A percentile compares a stretch with the other conserved stretches of the same genome.
These are phyloP conservation scores for Colletotrichum eleusines DNA, from an alignment of 2,329 filamentous ascomycete genomes.

Conservation along the genomic window DNA sequence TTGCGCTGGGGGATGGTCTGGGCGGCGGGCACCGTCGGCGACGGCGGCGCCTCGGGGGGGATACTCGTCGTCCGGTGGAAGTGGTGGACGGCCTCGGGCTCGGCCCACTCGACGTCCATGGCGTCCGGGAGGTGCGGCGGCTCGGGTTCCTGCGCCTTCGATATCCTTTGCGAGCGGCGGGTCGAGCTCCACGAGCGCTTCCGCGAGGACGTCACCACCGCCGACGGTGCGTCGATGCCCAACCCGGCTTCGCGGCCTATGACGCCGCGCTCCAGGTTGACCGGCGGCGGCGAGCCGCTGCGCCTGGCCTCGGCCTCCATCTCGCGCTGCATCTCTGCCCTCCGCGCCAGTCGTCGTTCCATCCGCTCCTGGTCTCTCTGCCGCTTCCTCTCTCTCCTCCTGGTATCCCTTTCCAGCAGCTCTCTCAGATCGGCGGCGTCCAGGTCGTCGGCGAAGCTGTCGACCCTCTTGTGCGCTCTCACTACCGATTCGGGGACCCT, in stretches of 20 bases:
- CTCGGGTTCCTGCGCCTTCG: conserved; percentile 33
- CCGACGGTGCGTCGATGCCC: conserved; percentile 65
- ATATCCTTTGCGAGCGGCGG: conserved; percentile 49
- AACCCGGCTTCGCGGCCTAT: conserved; percentile 70
- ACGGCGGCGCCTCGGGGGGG: conserved; percentile 49
- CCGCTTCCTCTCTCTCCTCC: conserved; percentile 81
- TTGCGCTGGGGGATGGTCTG: conserved; percentile 19
- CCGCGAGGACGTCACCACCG: conserved; percentile 68
- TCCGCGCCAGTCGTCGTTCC: conserved; percentile 72
- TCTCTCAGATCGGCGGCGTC: conserved; percentile 87
- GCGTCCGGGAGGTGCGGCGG: conserved; percentile 35
- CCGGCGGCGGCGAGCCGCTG: conserved; percentile 63
- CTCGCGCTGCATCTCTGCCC: conserved; percentile 74
- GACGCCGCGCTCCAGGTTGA: conserved; percentile 71
- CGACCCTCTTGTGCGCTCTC: conserved; percentile 71
- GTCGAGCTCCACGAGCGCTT: conserved; percentile 57
- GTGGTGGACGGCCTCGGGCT: conserved; percentile 46
- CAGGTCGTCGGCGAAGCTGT: conserved; percentile 85
- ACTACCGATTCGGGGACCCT: conserved; percentile 69
- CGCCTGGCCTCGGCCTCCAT: conserved; percentile 68
- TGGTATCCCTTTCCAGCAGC: conserved; percentile 88
- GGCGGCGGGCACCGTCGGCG: conserved; percentile 36
- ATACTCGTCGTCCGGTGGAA: conserved; percentile 64
- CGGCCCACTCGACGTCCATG: conserved; percentile 32
- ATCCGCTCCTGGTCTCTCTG: conserved; percentile 75